Evolutionary conservation across 2,329 filamentous ascomycete genomes (phyloP), one percentile per base, ranked within the genome.

Genomic region (Epichloe sp.): DNA sequence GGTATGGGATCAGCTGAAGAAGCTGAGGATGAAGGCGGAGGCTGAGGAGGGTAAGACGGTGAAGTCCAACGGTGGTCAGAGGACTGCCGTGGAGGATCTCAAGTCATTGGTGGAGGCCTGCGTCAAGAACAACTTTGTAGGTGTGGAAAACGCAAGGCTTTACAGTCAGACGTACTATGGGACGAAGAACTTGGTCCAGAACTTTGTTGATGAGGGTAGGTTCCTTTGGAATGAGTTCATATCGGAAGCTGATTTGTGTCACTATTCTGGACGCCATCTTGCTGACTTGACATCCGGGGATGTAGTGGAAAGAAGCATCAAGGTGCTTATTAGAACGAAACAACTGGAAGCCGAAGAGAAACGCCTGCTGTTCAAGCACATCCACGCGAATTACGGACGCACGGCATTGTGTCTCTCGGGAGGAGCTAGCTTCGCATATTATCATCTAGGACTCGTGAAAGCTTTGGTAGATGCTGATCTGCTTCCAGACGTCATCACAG

Each of bases 91-190:
- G 3, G 85, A 91, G 55, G 88, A 93, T 50, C 74, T 98, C 50
- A 84, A 82, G 55, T 77, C 77, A 1, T 69, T 97, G 53, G 73
- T 94, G 19, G 88, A 95, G 70, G 88, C 87, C 14, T 97, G 90
- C 64, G 85, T 96, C 59, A 98, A 96, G 76, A 95, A 90, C 68
- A 97, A 98, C 63, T 98, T 97, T 68, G 88, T 88, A 17, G 93
- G 93, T 0, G 83, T 95, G 14, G 93, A 98, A 67, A 97, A 95
- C 60, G 82, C 91, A 10, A 79, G 88, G 50, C 71, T 98, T n/a
- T 98, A 98, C 65, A 95, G 88, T 60, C 90, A 97, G 70, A 95
- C 91, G 3, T 98, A 98, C 64, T 95, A 89, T 59, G 93, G 93
- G 35, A 97, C 93, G n/a, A 98, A 98, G 68, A 81, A 93, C 54